A percentile compares a stretch with the other conserved stretches of the same genome.
These are phyloP conservation scores for Fusarium dimerum DNA, from an alignment of 2,329 filamentous ascomycete genomes.

Conservation along the genomic window DNA sequence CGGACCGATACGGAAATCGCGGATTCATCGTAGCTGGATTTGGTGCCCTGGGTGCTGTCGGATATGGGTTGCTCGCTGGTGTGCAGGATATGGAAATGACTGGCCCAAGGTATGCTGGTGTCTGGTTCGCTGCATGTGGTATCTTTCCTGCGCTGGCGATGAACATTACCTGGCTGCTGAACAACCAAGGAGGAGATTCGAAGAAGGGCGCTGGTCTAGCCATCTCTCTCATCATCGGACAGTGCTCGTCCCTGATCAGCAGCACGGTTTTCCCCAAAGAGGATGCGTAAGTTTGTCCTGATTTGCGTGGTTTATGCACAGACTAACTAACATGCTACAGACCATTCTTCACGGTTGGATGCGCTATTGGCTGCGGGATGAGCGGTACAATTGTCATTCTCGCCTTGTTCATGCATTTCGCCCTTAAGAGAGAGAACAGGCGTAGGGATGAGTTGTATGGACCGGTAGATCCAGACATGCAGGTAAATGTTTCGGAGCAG, in stretches of 20 bases:
- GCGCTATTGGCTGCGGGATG: slow-evolving; percentile 14
- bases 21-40: slow-evolving; percentile 4
- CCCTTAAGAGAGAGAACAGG: slow-evolving; percentile 5
- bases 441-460: not conserved
- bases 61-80: slow-evolving; percentile 1
- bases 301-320: rapidly evolving
- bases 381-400: slow-evolving; percentile 7
- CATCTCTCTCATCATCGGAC: slow-evolving; percentile 2
- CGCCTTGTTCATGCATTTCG: slow-evolving; percentile 9
- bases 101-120: slow-evolving; percentile 4
- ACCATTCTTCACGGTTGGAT: slow-evolving; percentile 12
- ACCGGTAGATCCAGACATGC: not conserved
- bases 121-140: slow-evolving; percentile 14
- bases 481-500: slow-evolving; percentile 3
- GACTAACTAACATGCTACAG: slow-evolving; percentile 4
- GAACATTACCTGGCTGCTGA: slow-evolving; percentile 17
- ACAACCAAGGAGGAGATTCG: slow-evolving; percentile 17
- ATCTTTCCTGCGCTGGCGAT: slow-evolving; percentile 8
- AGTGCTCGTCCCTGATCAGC: slow-evolving; percentile 20
- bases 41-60: not conserved
- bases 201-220: slow-evolving; percentile 15
- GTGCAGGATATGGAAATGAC: slow-evolving; percentile 7
- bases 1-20: slow-evolving; percentile 11
- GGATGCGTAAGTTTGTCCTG: slow-evolving; percentile 9
- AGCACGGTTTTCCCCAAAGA: slow-evolving; percentile 15